phyloP scores from a whole-genome alignment of 2,329 filamentous ascomycete species.

The Neonectria coccinea region DNA sequence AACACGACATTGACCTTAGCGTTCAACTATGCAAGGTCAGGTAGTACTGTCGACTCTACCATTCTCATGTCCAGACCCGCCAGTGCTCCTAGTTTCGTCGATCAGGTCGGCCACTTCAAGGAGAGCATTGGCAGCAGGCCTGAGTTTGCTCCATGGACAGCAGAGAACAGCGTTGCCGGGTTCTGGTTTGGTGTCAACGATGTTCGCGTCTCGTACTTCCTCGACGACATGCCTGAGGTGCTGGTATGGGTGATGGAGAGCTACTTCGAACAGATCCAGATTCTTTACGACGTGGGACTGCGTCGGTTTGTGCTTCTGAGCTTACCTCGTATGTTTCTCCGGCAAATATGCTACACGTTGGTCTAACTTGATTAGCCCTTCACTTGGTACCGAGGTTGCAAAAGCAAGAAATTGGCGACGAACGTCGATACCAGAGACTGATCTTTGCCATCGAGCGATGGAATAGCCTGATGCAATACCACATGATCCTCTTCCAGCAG shows the following conservation, averaged over 20 bases:
- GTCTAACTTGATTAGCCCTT: not conserved
- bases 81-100: not conserved
- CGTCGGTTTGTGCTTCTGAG: not conserved
- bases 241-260: not conserved
- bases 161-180: not conserved
- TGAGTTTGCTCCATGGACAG: not conserved
- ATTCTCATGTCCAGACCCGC: not conserved
- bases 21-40: constrained; percentile 5
- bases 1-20: constrained; percentile 4
- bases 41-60: not conserved
- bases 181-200: constrained; percentile 8
- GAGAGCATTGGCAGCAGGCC: not conserved
- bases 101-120: not conserved
- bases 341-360: no score
- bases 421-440: not conserved
- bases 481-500: not conserved
- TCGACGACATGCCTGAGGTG: not conserved
- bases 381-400: not conserved
- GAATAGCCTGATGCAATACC: not conserved
- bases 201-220: not conserved
- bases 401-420: not conserved
- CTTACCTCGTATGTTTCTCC: not conserved
- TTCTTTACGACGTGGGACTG: not conserved
- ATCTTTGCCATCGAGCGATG: not conserved
- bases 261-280: not conserved